phyloP scores from a whole-genome alignment of 2,329 filamentous ascomycete species.

The Nothophoma quercina region DNA sequence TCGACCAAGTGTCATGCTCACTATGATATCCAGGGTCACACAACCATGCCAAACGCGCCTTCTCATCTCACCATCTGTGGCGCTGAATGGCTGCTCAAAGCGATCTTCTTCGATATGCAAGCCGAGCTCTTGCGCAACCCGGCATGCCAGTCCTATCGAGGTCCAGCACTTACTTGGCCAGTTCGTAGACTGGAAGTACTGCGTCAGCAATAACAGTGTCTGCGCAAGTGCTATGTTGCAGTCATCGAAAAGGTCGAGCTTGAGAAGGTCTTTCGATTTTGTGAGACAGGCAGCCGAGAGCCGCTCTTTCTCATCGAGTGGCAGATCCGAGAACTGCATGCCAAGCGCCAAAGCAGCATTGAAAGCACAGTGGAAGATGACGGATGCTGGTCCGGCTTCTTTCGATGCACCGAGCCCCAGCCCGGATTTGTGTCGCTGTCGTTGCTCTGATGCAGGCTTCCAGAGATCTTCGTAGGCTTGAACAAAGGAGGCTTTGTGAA shows the following conservation, averaged over 20 bases:
- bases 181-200: conserved; percentile 18
- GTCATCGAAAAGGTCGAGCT: conserved; percentile 12
- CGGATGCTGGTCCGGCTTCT: conserved; percentile 8
- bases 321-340: conserved; percentile 17
- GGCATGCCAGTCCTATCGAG: conserved; percentile 15
- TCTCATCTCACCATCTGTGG: conserved; percentile 6
- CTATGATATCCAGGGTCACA: conserved; percentile 13
- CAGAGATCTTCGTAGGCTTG: conserved; percentile 18
- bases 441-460: conserved; percentile 8
- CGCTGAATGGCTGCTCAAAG: neutral
- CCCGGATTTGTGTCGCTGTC: neutral
- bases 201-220: conserved; percentile 14
- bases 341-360: conserved; percentile 18
- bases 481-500: conserved; percentile 10
- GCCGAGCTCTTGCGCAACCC: conserved; percentile 15
- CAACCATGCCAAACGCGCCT: conserved; percentile 17
- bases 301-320: conserved; percentile 10
- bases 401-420: conserved; percentile 15
- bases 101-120: conserved; percentile 11
- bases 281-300: conserved; percentile 10
- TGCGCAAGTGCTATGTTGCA: conserved; percentile 13
- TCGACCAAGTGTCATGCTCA: conserved; percentile 21
- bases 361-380: conserved; percentile 18
- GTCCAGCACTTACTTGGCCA: conserved; percentile 19
- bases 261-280: conserved; percentile 13